Percentiles rank a stretch among this genome's conserved stretches.
Evolutionary conservation across 2,329 filamentous ascomycete genomes (phyloP).

Genomic region (Hypoxylon sp.): DNA sequence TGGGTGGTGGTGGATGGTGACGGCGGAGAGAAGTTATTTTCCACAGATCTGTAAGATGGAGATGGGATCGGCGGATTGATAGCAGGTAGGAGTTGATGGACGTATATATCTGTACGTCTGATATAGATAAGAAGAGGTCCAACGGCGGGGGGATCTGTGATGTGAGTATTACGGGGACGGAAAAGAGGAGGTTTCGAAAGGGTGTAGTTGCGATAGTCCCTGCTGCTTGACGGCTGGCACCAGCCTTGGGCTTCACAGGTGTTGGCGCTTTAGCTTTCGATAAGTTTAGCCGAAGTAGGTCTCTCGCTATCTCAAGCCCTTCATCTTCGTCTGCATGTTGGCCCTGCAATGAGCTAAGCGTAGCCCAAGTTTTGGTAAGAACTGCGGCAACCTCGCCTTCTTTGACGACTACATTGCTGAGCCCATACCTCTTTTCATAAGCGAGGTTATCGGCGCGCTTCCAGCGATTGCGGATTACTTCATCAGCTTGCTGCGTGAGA

Average conservation of each 20-base stretch:
- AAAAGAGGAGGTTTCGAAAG: conserved; percentile 85
- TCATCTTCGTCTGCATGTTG: conserved; percentile 81
- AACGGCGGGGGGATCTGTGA: conserved; percentile 80
- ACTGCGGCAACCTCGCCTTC: conserved; percentile 86
- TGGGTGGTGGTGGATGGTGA: conserved; percentile 76
- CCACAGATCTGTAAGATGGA: conserved; percentile 87
- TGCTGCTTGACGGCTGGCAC: conserved; percentile 41
- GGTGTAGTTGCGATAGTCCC: conserved; percentile 58
- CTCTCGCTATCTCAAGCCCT: conserved; percentile 81
- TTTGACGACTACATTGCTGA: conserved; percentile 76
- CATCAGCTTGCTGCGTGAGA: conserved; percentile 84
- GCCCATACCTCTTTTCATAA: conserved; percentile 64
- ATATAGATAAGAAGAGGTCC: conserved; percentile 82
- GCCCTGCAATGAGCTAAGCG: conserved; percentile 77
- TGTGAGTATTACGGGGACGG: conserved; percentile 74
- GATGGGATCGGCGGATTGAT: conserved; percentile 83
- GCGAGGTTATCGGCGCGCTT: conserved; percentile 67
- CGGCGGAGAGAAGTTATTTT: conserved; percentile 81
- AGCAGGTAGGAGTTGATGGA: conserved; percentile 88
- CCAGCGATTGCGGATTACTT: conserved; percentile 78
- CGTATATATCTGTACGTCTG: conserved; percentile 82
- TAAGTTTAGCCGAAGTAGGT: conserved; percentile 74
- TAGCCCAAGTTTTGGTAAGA: conserved; percentile 79
- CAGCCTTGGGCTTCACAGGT: conserved; percentile 50
- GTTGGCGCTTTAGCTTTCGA: conserved; percentile 57